Evolutionary conservation across 768 basidiomycete genomes (phyloP), one percentile per base, ranked within the genome.

Genomic region (Leucosporidium yakuticum): DNA sequence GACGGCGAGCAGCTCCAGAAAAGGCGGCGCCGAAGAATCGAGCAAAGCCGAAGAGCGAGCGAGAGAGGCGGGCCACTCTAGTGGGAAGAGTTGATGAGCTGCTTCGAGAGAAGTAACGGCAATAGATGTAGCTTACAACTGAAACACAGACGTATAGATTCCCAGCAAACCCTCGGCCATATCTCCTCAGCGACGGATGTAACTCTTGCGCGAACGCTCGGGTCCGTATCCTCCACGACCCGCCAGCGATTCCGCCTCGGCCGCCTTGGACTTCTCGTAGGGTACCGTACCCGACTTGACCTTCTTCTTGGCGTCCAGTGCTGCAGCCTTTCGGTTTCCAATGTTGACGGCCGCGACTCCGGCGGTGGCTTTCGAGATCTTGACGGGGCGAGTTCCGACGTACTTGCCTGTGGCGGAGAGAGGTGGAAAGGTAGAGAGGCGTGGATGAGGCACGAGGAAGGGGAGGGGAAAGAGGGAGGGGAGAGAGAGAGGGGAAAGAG

Each of bases 321-420:
- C 85, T 78, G 86, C 88, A 19, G 94, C 95, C 79, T 96, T 98
- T 67, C 88, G 84, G 76, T 90, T 88, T 0, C 95, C 93, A 70
- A 99, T 96, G 76, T 91, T 88, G 47, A 98, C 94, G 11, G 92
- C 88, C 62, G 89, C 84, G 65, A 97, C 89, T 60, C 88, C 85
- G 57, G 87, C 86, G 73, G 84, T 85, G 47, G 96, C 94, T 79
- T 96, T 98, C 81, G 90, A 93, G 69, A 99, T 84, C 77, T 90
- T 90, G 73, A 99, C 86, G n/a, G 96, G 96, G 62, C 96, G 85
- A 53, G 68, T 73, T 14, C 96, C 96, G 60, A 99, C 94, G 79
- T 99, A 99, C 82, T 98, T 98, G 70, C 94, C 94, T 87, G 63
- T 27, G 39, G 56, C 58, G 6, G 50, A 34, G 73, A 21, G 64